These are phyloP conservation scores for Solanum pennellii DNA, from an alignment of 257 asterid species.

Conservation along the genomic window DNA sequence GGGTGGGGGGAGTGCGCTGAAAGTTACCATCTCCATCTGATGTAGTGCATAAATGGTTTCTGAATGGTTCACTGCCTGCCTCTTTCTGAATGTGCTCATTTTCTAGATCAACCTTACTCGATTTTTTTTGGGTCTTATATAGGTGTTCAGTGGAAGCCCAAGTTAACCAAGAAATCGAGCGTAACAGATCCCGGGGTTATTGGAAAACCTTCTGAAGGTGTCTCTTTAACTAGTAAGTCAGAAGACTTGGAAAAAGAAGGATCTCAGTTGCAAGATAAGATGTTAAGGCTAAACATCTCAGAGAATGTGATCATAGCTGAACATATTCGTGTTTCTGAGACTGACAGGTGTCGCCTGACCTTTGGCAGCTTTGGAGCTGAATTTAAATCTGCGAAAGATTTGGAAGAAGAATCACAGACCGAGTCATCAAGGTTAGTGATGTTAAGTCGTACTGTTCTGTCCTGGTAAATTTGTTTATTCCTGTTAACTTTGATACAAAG, in stretches of 20 bases:
- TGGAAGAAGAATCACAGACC: constrained; percentile 30
- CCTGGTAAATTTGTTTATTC: neutral
- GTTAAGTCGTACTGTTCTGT: neutral
- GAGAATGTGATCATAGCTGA: constrained; percentile 91
- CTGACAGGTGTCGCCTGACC: constrained; percentile 66
- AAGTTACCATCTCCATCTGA: neutral
- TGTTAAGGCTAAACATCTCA: constrained; percentile 36
- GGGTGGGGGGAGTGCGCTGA: neutral
- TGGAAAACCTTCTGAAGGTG: constrained; percentile 43
- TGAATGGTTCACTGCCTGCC: neutral
- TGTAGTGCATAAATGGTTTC: neutral
- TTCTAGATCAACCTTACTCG: constrained; percentile 6
- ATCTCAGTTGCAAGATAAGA: constrained; percentile 40
- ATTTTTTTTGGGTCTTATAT: constrained; percentile 30
- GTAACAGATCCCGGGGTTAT: constrained; percentile 43
- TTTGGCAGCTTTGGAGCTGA: constrained; percentile 84
- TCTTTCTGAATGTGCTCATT: neutral
- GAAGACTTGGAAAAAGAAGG: constrained; percentile 35
- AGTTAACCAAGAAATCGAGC: constrained; percentile 47
- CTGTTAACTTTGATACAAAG: neutral
- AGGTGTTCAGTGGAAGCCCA: constrained; percentile 71
- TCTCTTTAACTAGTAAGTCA: constrained; percentile 26
- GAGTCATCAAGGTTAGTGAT: constrained; percentile 23
- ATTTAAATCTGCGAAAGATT: constrained; percentile 29
- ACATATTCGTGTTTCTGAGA: constrained; percentile 82